Base-by-base conservation (phyloP, 2,329 filamentous ascomycete genomes). In the Aspergillus thermomutatus region DNA sequence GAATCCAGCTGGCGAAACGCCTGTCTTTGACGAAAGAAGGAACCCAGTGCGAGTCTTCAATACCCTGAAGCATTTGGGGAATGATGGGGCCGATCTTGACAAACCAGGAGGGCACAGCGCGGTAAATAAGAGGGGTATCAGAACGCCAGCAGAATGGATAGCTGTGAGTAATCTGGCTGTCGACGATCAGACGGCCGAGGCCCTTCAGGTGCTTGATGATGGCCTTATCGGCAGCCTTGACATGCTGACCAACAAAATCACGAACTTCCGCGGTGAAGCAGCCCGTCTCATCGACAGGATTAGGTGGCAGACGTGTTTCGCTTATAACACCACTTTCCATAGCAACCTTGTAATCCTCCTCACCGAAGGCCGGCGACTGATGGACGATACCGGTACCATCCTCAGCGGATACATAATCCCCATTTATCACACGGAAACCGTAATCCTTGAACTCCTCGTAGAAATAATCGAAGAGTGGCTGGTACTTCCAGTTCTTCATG, bases 321-420 rank as follows among this genome's bases (percentile, higher is more conserved):
- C 76, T 88, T 69, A 97, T 88, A 65, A 96, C 83, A 45, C 91
- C 92, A 48, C 85, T 80, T 56, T 88, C 86, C 59, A 92, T 74
- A 8, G 89, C 90, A 57, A 94, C 86, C 63, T 87, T 88, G 80
- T 96, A 97, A 87, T 97, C 93, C 63, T 97, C 93, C 76, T 97
- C 91, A 83, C 93, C 93, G 70, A 93, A 97, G 1, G 92, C 91
- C 2, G 93, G 93, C 4, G 93, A 84, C 75, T 97, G 92, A 75
- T 97, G 93, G 47, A 97, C 93, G 60, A 97, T 89, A 69, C 93
- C 93, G 34, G 91, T 91, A 86, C 93, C 93, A 68, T 91, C 92
- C 58, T 94, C 92, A 28, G 89, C 86, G 26, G 90, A 94, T 56
- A 97, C 92, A 69, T 97, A 97, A 6, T 82, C 86, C 40, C 89